phyloP scores from a whole-genome alignment of 192 early-diverging fungal genomes.

The Rhizoclosmatium globosum region DNA sequence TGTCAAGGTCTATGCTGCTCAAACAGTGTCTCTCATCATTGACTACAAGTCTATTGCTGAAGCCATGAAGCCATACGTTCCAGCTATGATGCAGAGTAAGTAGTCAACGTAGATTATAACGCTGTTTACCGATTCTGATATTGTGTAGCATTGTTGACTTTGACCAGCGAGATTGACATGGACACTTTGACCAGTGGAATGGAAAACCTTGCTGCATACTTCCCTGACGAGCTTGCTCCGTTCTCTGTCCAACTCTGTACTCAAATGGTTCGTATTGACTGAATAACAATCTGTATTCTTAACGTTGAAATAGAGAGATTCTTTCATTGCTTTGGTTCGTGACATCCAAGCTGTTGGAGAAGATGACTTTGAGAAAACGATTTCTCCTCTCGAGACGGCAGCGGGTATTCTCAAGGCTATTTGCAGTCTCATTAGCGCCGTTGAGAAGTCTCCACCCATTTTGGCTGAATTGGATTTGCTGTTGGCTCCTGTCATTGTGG shows the following conservation, averaged over 20 bases:
- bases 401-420: constrained; percentile 78
- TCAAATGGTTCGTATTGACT: constrained; percentile 66
- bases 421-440: constrained; percentile 79
- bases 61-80: constrained; percentile 82
- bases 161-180: constrained; percentile 94
- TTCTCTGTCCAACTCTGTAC: constrained; percentile 90
- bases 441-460: constrained; percentile 85
- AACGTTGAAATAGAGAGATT: constrained; percentile 63
- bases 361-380: constrained; percentile 52
- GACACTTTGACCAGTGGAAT: constrained; percentile 88
- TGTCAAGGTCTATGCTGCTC: constrained; percentile 86
- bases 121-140: not conserved
- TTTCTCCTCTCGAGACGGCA: constrained; percentile 36
- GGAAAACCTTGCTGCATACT: constrained; percentile 91
- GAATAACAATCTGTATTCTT: not conserved
- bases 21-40: constrained; percentile 83
- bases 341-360: constrained; percentile 64
- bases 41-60: constrained; percentile 74
- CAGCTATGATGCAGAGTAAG: constrained; percentile 83
- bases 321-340: constrained; percentile 85
- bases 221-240: constrained; percentile 88
- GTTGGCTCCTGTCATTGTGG: constrained; percentile 79
- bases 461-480: constrained; percentile 81
- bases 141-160: constrained; percentile 70
- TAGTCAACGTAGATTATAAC: constrained; percentile 3